Conservation (phyloP, 2,329 filamentous ascomycete species). For the Scedosporium minutisporum region DNA sequence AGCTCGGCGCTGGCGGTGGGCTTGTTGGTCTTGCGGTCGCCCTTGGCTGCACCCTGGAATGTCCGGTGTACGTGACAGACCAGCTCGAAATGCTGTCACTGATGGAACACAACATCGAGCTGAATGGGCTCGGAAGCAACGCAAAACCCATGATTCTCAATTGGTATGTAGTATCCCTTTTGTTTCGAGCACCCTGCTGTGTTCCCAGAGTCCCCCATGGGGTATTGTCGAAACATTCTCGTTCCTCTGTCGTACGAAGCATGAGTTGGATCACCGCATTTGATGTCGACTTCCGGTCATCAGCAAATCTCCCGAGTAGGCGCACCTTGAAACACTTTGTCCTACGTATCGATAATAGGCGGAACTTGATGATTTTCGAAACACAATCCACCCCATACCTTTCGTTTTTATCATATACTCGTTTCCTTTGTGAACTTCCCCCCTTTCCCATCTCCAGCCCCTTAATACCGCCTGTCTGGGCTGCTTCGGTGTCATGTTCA, state of each 20-base stretch:
- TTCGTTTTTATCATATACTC: neutral
- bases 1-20: conserved; percentile 85
- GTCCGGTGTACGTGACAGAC: conserved; percentile 72
- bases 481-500: neutral
- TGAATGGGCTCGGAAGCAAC: conserved; percentile 59
- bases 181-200: neutral
- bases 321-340: too few species aligned
- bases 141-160: conserved; percentile 66
- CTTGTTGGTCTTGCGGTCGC: conserved; percentile 64
- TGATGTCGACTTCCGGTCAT: neutral
- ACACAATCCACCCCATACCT: neutral
- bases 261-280: neutral
- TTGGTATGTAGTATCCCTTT: conserved; percentile 47
- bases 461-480: neutral
- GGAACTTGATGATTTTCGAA: neutral
- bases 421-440: neutral
- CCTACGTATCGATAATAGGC: neutral
- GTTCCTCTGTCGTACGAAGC: neutral
- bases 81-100: conserved; percentile 75
- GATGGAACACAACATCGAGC: conserved; percentile 77
- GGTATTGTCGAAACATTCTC: neutral
- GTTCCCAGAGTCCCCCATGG: neutral
- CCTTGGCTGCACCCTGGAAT: conserved; percentile 31
- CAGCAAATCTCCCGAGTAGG: neutral
- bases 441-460: neutral